Evolutionary conservation across 345 rosid species (phyloP).

Genomic region (Eucalyptus brandiana): DNA sequence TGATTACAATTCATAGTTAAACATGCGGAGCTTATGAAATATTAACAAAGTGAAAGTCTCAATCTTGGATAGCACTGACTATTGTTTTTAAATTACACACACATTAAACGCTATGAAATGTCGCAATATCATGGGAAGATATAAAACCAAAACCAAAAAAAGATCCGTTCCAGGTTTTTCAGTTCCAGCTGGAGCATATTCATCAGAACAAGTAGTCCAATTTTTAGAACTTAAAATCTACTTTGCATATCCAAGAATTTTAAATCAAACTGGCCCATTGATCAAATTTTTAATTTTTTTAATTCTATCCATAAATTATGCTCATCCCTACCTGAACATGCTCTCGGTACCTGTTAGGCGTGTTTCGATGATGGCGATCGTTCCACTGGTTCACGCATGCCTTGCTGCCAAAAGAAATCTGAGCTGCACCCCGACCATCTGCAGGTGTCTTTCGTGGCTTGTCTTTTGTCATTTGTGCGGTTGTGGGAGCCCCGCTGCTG

Average conservation of each 20-base stretch:
- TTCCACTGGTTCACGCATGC: neutral
- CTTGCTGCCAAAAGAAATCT: neutral
- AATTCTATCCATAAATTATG: neutral
- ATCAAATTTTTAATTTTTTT: neutral
- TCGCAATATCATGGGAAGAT: neutral
- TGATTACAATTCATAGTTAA: too few relatives aligned
- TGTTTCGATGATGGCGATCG: neutral
- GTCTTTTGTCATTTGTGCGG: neutral
- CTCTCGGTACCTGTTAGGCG: neutral
- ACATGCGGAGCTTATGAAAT: too few relatives aligned
- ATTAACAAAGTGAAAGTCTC: neutral
- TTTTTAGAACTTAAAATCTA: too few relatives aligned
- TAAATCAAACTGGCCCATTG: neutral
- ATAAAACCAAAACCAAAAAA: too few relatives aligned
- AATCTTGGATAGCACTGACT: fast-evolving
- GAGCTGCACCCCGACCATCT: neutral
- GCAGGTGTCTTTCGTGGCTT: neutral
- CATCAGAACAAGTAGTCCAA: fast-evolving
- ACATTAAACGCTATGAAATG: fast-evolving
- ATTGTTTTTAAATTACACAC: too few relatives aligned
- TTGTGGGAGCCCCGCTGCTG: neutral
- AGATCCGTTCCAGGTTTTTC: too few relatives aligned
- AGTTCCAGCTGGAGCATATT: fast-evolving
- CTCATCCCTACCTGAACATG: neutral
- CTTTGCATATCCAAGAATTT: too few relatives aligned